Percentiles rank a stretch among this genome's conserved stretches.
phyloP scores from a whole-genome alignment of 2,329 filamentous ascomycete species.

The Colletotrichum plurivorum region DNA sequence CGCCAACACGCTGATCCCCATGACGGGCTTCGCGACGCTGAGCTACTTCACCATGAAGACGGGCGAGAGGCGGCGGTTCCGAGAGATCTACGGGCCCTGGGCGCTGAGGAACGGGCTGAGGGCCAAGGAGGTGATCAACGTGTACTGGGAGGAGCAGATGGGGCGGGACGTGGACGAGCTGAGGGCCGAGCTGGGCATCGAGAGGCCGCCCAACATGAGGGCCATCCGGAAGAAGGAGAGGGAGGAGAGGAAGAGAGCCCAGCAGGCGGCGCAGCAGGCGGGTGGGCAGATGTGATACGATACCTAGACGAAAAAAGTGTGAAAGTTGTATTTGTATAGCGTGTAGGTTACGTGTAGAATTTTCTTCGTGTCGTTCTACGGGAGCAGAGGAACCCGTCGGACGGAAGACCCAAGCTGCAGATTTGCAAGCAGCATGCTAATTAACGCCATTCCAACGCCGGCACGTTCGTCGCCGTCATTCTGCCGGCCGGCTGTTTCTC shows the following conservation, averaged over 20 bases:
- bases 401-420: slow-evolving; percentile 23
- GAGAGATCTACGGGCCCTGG: slow-evolving; percentile 87
- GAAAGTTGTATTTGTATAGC: slow-evolving; percentile 23
- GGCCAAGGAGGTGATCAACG: slow-evolving; percentile 88
- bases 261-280: slow-evolving; percentile 54
- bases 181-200: slow-evolving; percentile 82
- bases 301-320: neutral
- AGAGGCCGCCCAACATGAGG: slow-evolving; percentile 89
- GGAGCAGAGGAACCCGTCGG: slow-evolving; percentile 11
- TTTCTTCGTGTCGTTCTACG: slow-evolving; percentile 4
- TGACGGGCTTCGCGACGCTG: slow-evolving; percentile 90
- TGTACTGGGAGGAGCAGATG: slow-evolving; percentile 97
- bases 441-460: slow-evolving; percentile 35
- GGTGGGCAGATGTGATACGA: too few relatives aligned
- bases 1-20: slow-evolving; percentile 91
- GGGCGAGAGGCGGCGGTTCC: slow-evolving; percentile 83
- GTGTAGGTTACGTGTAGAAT: slow-evolving; percentile 30
- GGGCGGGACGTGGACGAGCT: slow-evolving; percentile 86
- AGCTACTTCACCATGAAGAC: slow-evolving; percentile 90
- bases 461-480: neutral
- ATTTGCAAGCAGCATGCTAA: slow-evolving; percentile 33
- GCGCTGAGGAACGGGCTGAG: slow-evolving; percentile 85
- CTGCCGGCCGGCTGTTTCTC: neutral
- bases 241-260: slow-evolving; percentile 77
- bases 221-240: slow-evolving; percentile 79